Conservation (phyloP, 768 basidiomycete genomes). For the Lactarius pseudohatsudake region DNA sequence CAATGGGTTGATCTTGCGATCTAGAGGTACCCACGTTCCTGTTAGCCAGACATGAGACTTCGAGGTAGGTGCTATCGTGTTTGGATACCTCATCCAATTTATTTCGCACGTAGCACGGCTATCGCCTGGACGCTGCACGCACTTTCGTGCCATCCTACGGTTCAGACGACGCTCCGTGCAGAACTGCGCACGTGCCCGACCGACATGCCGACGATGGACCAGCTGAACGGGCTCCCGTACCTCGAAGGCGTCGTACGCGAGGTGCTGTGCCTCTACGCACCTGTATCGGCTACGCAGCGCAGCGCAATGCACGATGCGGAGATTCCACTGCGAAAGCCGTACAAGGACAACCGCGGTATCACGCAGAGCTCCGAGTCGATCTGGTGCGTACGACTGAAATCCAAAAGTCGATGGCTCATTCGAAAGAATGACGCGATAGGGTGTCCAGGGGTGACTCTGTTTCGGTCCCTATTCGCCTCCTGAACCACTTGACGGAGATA, state of each 20-base stretch:
- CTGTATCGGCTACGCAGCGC: slow-evolving; percentile 32
- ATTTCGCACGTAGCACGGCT: slow-evolving; percentile 30
- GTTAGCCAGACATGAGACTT: slow-evolving; percentile 32
- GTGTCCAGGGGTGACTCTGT: slow-evolving; percentile 28
- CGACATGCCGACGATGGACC: slow-evolving; percentile 34
- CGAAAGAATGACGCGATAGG: slow-evolving; percentile 3
- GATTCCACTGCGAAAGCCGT: slow-evolving; percentile 35
- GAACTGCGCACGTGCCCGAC: slow-evolving; percentile 34
- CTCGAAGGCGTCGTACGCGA: slow-evolving; percentile 38
- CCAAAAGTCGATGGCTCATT: background rate
- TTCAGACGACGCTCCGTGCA: slow-evolving; percentile 38
- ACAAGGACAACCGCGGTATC: slow-evolving; percentile 27
- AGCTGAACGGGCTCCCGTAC: slow-evolving; percentile 35
- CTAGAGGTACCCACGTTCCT: no score
- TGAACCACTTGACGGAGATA: slow-evolving; percentile 34
- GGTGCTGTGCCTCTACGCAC: slow-evolving; percentile 34
- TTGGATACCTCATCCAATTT: background rate
- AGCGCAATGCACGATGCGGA: slow-evolving; percentile 33
- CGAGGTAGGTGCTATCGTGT: slow-evolving; percentile 14
- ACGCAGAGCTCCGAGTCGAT: slow-evolving; percentile 10
- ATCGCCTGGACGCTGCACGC: slow-evolving; percentile 39
- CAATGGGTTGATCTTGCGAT: no score
- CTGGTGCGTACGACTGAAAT: slow-evolving; percentile 15
- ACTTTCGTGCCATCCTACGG: slow-evolving; percentile 34
- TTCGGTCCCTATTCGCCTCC: slow-evolving; percentile 30